Percentiles rank a stretch among this genome's conserved stretches.
Conservation (phyloP, 257 asterid genomes). For the Verbascum thapsus region DNA sequence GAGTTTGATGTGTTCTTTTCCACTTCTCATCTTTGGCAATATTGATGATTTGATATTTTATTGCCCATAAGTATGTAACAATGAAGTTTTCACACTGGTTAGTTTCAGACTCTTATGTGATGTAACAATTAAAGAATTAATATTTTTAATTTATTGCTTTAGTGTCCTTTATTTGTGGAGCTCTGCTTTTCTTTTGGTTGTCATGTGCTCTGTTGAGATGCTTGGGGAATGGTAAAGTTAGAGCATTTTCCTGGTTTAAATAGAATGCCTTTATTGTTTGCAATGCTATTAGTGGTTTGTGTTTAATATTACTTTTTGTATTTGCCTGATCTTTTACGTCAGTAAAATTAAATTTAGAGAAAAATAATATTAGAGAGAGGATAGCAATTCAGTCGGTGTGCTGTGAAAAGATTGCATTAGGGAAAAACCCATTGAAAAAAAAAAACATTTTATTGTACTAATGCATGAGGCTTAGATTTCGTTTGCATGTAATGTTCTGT, state of each 20-base stretch:
- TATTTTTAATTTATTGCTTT: neutral
- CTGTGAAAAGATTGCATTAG: no score
- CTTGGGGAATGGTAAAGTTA: neutral
- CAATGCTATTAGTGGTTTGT: neutral
- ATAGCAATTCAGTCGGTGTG: no score
- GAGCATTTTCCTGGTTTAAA: conserved; percentile 10
- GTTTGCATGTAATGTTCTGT: conserved; percentile 3
- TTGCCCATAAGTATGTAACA: conserved; percentile 3
- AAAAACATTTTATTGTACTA: neutral
- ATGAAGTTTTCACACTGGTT: conserved; percentile 1
- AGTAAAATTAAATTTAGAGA: conserved; percentile 6
- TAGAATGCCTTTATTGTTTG: conserved; percentile 4
- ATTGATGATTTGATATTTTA: no score
- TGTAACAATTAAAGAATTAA: neutral
- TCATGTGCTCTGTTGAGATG: conserved; percentile 15
- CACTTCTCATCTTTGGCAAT: conserved; percentile 13
- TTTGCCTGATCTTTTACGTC: conserved; percentile 10
- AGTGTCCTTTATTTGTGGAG: neutral
- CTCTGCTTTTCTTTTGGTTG: neutral
- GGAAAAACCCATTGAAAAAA: no score
- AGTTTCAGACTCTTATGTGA: neutral
- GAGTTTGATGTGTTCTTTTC: no score
- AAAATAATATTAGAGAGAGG: conserved; percentile 6
- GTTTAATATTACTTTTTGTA: neutral
- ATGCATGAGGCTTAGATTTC: conserved; percentile 18